phyloP scores from a whole-genome alignment of 805 yeast species.

The Candida incommunis region DNA sequence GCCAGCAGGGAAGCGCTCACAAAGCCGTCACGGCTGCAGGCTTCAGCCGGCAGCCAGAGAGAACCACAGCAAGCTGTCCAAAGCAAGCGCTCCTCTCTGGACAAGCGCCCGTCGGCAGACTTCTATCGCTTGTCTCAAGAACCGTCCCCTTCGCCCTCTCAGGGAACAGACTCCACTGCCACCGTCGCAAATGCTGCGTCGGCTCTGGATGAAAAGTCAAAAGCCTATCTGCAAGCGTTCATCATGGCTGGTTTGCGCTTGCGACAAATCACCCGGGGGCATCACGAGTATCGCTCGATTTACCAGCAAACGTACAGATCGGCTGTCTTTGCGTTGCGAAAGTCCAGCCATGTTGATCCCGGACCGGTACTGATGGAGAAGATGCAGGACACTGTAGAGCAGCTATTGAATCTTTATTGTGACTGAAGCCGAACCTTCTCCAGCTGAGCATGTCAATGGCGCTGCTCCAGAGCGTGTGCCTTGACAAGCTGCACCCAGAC shows the following conservation, averaged over 20 bases:
- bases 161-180: too few species aligned
- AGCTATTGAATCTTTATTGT: conserved; percentile 7
- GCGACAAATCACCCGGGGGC: conserved; percentile 17
- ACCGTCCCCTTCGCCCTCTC: background rate
- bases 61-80: background rate
- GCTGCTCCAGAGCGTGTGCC: too few species aligned
- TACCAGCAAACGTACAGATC: conserved; percentile 17
- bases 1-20: background rate
- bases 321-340: conserved; percentile 17
- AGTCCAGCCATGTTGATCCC: background rate
- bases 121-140: background rate
- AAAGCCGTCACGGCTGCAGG: background rate
- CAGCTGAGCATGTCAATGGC: too few species aligned
- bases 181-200: background rate
- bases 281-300: conserved; percentile 16
- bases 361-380: conserved; percentile 3
- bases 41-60: too few species aligned
- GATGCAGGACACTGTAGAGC: conserved; percentile 12
- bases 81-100: background rate
- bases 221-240: conserved; percentile 15
- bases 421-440: too few species aligned
- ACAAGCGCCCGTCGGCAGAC: background rate
- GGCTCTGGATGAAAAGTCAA: conserved; percentile 2
- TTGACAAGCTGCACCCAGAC: too few species aligned
- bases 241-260: conserved; percentile 22